A percentile compares a stretch with the other conserved stretches of the same genome.
These are phyloP conservation scores for Papilionanthe hybrid DNA, from an alignment of 116 monocot species.

Conservation along the genomic window DNA sequence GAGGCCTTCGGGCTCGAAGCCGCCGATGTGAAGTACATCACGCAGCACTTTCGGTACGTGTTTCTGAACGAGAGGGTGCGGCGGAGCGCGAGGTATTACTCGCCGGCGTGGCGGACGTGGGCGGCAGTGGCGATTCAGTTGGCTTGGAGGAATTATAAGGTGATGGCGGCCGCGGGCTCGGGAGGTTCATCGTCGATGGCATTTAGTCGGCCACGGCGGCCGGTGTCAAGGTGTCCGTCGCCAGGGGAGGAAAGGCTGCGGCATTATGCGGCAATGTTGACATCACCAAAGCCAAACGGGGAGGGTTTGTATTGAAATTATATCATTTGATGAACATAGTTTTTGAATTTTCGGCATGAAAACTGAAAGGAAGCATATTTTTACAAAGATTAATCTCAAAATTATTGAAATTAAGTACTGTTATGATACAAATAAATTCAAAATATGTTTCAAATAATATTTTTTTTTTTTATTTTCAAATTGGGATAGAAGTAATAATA, in stretches of 20 bases:
- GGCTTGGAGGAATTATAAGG: slow-evolving; percentile 65
- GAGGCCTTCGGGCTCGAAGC: slow-evolving; percentile 61
- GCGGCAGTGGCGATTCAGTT: slow-evolving; percentile 75
- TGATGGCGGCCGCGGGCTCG: slow-evolving; percentile 20
- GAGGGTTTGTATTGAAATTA: slow-evolving; percentile 19
- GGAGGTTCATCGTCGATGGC: slow-evolving; percentile 27
- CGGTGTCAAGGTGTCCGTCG: slow-evolving; percentile 53
- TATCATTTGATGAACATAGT: no score
- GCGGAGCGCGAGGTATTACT: slow-evolving; percentile 76
- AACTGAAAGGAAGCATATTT: no score
- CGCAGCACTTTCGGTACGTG: slow-evolving; percentile 67
- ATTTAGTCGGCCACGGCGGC: slow-evolving; percentile 48
- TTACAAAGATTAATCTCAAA: no score
- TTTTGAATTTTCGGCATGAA: no score
- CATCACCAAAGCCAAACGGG: slow-evolving; percentile 63
- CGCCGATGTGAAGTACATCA: slow-evolving; percentile 55
- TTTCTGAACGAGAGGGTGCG: slow-evolving; percentile 61
- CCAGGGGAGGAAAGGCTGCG: slow-evolving; percentile 59
- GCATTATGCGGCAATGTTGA: slow-evolving; percentile 65
- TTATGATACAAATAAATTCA: no score
- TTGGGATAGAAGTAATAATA: no score
- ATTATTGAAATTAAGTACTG: no score
- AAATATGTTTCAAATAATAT: no score
- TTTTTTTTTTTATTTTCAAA: no score
- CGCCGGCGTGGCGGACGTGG: slow-evolving; percentile 88